phyloP scores from a whole-genome alignment of 2,329 filamentous ascomycete genomes.

The Emydomyces testavorans region DNA sequence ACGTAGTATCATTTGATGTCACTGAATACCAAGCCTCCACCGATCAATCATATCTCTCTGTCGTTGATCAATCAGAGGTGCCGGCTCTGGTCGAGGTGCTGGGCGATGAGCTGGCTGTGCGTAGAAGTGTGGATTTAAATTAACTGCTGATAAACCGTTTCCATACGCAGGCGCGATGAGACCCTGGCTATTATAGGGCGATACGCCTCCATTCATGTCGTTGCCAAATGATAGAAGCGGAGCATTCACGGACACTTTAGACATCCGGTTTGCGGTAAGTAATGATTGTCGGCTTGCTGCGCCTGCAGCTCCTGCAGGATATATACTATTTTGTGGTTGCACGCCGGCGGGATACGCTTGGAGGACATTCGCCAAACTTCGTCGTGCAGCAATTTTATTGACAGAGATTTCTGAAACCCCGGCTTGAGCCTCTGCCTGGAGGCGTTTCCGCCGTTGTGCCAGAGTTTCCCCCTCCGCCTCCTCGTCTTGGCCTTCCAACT shows the following conservation, averaged over 20 bases:
- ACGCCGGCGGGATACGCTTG: slow-evolving; percentile 40
- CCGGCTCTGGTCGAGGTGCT: slow-evolving; percentile 6
- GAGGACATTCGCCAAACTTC: slow-evolving; percentile 41
- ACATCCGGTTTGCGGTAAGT: neutral
- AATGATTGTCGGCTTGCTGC: slow-evolving; percentile 10
- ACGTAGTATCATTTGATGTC: neutral
- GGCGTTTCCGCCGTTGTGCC: slow-evolving; percentile 35
- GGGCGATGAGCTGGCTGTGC: slow-evolving; percentile 9
- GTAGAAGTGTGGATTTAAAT: slow-evolving; percentile 19
- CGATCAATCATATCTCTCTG: slow-evolving; percentile 49
- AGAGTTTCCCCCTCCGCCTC: slow-evolving; percentile 32
- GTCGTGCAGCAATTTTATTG: slow-evolving; percentile 24
- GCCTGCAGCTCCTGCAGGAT: neutral
- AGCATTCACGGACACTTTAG: neutral
- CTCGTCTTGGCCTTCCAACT: slow-evolving; percentile 13
- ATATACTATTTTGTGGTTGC: slow-evolving; percentile 1
- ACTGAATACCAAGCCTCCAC: slow-evolving; percentile 41
- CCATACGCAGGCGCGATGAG: slow-evolving; percentile 12
- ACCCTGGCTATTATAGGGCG: neutral
- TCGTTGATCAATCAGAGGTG: slow-evolving; percentile 34
- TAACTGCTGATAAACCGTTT: slow-evolving; percentile 14
- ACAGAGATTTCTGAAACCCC: neutral
- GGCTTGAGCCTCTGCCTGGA: slow-evolving; percentile 31
- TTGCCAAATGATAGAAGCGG: slow-evolving; percentile 9
- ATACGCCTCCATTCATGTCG: neutral